These are phyloP conservation scores for Cylindrodendrum hubeiense DNA, from an alignment of 2,329 filamentous ascomycete species.

Conservation along the genomic window DNA sequence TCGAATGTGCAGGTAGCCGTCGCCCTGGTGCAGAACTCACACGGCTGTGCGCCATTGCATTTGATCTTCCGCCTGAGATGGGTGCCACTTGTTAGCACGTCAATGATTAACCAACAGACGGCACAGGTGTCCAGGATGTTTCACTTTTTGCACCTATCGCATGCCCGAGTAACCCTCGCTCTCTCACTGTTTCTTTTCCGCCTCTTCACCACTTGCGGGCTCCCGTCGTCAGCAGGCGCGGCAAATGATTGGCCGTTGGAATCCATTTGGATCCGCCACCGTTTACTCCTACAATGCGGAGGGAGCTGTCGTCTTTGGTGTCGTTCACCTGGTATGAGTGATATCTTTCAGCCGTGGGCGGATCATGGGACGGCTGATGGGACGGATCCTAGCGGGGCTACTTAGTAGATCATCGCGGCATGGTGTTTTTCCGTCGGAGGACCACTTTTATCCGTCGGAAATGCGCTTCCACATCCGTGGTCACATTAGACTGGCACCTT, in stretches of 20 bases:
- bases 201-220: constrained; percentile 22
- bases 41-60: constrained; percentile 42
- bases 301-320: not conserved
- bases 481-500: no score
- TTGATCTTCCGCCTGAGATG: constrained; percentile 41
- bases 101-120: not conserved
- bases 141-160: constrained; percentile 45
- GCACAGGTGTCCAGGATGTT: not conserved
- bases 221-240: constrained; percentile 8
- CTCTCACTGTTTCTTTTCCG: constrained; percentile 43
- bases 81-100: constrained; percentile 22
- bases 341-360: not conserved
- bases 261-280: constrained; percentile 22
- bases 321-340: not conserved
- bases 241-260: constrained; percentile 3
- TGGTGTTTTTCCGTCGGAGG: not conserved
- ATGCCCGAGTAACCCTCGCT: constrained; percentile 42
- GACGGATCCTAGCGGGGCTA: not conserved
- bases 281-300: constrained; percentile 1
- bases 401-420: not conserved
- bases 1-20: constrained; percentile 39
- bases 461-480: no score
- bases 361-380: no score
- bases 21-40: constrained; percentile 39
- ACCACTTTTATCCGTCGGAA: not conserved